Percentiles rank a stretch among this genome's conserved stretches.
These are phyloP conservation scores for Apiospora phragmitis DNA, from an alignment of 2,329 filamentous ascomycete species.

Conservation along the genomic window DNA sequence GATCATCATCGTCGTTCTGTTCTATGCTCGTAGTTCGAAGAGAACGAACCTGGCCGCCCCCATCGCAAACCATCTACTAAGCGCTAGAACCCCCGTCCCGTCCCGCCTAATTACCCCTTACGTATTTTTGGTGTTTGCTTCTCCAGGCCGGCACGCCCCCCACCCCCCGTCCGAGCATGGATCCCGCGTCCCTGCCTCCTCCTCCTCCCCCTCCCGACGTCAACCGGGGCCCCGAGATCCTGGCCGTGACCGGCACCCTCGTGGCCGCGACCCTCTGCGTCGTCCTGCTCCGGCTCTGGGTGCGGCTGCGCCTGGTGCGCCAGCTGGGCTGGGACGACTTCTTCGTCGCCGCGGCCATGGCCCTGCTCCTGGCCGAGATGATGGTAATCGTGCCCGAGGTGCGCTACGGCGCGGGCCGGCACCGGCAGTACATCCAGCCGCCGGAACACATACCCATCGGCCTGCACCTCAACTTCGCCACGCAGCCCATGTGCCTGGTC, in stretches of 20 bases:
- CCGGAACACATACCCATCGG: neutral
- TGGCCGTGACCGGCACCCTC: neutral
- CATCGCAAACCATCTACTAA: neutral
- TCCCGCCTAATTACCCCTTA: neutral
- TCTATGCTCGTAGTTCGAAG: neutral
- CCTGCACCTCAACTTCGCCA: neutral
- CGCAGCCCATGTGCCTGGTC: neutral
- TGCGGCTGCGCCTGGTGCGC: neutral
- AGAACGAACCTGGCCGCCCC: neutral
- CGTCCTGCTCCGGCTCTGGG: neutral
- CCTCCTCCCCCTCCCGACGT: neutral
- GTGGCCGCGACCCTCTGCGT: neutral
- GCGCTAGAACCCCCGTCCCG: neutral
- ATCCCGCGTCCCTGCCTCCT: neutral
- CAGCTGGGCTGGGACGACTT: conserved; percentile 5
- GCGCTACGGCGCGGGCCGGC: neutral
- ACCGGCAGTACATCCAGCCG: neutral
- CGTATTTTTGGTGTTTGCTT: neutral
- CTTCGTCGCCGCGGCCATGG: neutral
- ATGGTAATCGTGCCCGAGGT: neutral
- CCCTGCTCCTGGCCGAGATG: neutral
- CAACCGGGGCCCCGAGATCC: neutral
- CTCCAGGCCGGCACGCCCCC: neutral
- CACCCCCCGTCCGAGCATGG: neutral
- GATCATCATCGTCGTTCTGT: neutral